Conservation (phyloP, 176 grass and related monocot genomes). For the bread wheat (Triticum aestivum) region DNA sequence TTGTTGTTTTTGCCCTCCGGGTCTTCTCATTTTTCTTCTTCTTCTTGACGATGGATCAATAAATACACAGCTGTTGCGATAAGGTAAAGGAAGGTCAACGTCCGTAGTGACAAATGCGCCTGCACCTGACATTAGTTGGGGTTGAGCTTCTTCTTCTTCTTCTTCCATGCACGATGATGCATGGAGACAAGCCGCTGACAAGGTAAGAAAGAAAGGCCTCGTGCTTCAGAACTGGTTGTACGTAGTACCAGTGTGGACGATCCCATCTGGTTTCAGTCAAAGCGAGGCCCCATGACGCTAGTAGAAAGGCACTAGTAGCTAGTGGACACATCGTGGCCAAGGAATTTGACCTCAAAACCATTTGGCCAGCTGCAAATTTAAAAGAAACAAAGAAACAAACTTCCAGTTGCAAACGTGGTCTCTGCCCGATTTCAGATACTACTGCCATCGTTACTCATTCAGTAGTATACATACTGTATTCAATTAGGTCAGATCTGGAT, state of each 20-base stretch:
- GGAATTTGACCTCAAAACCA: conserved; percentile 30
- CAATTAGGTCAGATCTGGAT: neutral
- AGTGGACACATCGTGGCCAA: neutral
- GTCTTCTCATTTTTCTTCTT: neutral
- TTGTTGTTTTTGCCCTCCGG: neutral
- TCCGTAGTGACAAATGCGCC: neutral
- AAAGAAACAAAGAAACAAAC: neutral
- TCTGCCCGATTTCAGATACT: neutral
- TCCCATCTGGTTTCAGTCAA: neutral
- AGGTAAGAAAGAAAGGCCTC: neutral
- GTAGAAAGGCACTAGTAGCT: neutral
- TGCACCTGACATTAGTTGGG: neutral
- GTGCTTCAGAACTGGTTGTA: conserved; percentile 1
- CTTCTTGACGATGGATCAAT: neutral
- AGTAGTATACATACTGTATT: too few relatives aligned
- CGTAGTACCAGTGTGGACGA: neutral
- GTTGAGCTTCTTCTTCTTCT: neutral
- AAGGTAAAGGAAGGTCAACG: neutral
- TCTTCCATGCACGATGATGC: neutral
- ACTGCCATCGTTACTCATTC: neutral
- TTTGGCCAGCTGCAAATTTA: neutral
- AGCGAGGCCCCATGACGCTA: neutral
- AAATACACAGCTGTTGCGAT: conserved; percentile 14
- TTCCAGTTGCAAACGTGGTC: neutral
- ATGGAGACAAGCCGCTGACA: neutral